Conservation (phyloP, 371 early-diverging fungal species). For the Mortierella sp. region DNA sequence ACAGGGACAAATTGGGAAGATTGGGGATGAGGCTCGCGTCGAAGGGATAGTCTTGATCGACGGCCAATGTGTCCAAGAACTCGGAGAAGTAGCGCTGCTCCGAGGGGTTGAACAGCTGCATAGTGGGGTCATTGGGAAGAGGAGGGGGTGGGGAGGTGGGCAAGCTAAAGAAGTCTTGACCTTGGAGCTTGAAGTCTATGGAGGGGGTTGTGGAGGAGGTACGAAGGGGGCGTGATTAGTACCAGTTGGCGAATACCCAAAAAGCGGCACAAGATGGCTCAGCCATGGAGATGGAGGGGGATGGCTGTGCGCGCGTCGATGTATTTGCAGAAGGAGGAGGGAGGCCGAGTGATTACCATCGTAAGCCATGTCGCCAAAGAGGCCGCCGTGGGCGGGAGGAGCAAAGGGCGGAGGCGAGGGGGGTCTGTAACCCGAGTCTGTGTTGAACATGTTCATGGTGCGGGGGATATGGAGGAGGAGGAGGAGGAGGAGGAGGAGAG, state of each 20-base stretch:
- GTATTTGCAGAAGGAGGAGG: not conserved
- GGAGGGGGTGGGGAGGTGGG: constrained; percentile 30
- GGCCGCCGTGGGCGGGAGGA: constrained; percentile 27
- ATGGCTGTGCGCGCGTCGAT: not conserved
- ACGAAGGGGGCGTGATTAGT: no score
- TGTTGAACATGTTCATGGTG: constrained; percentile 51
- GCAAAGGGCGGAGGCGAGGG: constrained; percentile 43
- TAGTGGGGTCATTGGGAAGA: constrained; percentile 22
- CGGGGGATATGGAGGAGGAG: not conserved
- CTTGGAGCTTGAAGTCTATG: constrained; percentile 33
- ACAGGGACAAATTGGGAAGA: constrained; percentile 43
- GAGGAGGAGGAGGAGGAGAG: not conserved
- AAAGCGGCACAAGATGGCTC: not conserved
- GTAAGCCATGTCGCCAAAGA: constrained; percentile 44
- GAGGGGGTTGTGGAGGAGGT: not conserved
- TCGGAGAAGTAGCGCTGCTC: constrained; percentile 53
- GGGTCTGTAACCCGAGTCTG: constrained; percentile 52
- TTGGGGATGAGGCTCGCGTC: constrained; percentile 53
- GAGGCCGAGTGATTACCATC: constrained; percentile 24
- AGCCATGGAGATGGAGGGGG: not conserved
- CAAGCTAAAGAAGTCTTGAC: constrained; percentile 42
- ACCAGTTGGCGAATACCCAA: no score
- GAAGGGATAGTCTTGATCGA: constrained; percentile 51
- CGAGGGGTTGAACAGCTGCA: constrained; percentile 47
- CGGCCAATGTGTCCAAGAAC: constrained; percentile 48